phyloP scores from a whole-genome alignment of 1,284 basidiomycete genomes.

The Coniferiporia weirii region DNA sequence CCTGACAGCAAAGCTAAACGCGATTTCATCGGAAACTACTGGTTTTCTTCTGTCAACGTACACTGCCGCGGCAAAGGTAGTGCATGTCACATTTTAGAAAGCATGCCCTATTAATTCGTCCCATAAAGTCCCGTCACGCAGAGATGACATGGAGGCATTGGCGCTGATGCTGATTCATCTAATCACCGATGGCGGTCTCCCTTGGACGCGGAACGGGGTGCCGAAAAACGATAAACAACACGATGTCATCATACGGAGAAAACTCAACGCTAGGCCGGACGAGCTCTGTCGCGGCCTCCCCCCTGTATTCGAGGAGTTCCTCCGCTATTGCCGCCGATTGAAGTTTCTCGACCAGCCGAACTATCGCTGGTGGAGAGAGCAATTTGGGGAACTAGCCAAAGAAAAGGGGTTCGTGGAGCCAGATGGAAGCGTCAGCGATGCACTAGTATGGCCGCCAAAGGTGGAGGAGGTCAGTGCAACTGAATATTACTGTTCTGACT shows the following conservation, averaged over 20 bases:
- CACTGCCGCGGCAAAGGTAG: constrained; percentile 69
- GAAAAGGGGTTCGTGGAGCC: constrained; percentile 43
- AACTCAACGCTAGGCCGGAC: constrained; percentile 52
- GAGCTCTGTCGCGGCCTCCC: constrained; percentile 67
- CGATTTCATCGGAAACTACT: constrained; percentile 77
- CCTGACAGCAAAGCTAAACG: constrained; percentile 58
- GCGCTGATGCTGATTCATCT: constrained; percentile 75
- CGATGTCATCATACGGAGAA: constrained; percentile 54
- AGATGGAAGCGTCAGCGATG: constrained; percentile 38
- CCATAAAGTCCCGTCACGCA: constrained; percentile 57
- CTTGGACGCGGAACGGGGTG: constrained; percentile 72
- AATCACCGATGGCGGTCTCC: constrained; percentile 65
- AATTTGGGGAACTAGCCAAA: constrained; percentile 54
- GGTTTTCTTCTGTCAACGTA: constrained; percentile 69
- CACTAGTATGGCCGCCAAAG: constrained; percentile 65
- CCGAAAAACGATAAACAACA: constrained; percentile 63
- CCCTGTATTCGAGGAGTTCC: constrained; percentile 65
- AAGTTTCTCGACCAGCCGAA: constrained; percentile 63
- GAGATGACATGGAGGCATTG: constrained; percentile 70
- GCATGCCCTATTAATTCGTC: background rate
- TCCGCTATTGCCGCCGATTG: constrained; percentile 62
- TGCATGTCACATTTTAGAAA: constrained; percentile 16
- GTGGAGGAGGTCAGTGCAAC: constrained; percentile 30
- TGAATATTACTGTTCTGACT: constrained; percentile 36
- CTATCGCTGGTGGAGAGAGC: constrained; percentile 55